A percentile compares a stretch with the other conserved stretches of the same genome.
Evolutionary conservation across 2,329 filamentous ascomycete genomes (phyloP).

Genomic region (Ceratocystis papillata): DNA sequence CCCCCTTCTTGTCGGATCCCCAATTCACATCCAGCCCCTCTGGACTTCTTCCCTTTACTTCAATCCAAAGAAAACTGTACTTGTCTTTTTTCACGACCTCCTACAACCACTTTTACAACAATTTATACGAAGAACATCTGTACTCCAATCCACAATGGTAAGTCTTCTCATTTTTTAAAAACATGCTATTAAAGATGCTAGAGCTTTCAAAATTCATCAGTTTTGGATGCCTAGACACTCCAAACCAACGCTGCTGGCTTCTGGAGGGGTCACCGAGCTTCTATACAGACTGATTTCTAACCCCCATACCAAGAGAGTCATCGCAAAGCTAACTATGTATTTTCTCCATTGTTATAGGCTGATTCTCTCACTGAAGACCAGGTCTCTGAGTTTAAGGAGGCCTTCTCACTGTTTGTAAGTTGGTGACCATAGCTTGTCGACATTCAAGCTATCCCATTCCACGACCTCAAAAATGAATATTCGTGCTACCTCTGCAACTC

Average conservation of each 20-base stretch:
- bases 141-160: conserved; percentile 23
- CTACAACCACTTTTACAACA: not conserved
- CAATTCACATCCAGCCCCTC: conserved; percentile 6
- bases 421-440: not conserved
- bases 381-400: conserved; percentile 99
- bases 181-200: not conserved
- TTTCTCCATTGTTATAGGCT: conserved; percentile 47
- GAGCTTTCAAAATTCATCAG: not conserved
- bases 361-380: conserved; percentile 99
- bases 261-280: conserved; percentile 9
- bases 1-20: not conserved
- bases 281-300: not conserved
- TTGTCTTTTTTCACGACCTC: conserved; percentile 3
- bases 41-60: conserved; percentile 3
- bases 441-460: not conserved
- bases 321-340: conserved; percentile 1
- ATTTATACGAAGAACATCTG: not conserved
- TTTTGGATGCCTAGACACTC: not conserved
- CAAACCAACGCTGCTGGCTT: not conserved
- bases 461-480: not conserved
- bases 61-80: not conserved
- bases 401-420: conserved; percentile 98
- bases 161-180: not conserved
- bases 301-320: conserved; percentile 16
- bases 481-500: not conserved